Base-by-base conservation (phyloP, 2,329 filamentous ascomycete species). In the Microsporum ferrugineum region DNA sequence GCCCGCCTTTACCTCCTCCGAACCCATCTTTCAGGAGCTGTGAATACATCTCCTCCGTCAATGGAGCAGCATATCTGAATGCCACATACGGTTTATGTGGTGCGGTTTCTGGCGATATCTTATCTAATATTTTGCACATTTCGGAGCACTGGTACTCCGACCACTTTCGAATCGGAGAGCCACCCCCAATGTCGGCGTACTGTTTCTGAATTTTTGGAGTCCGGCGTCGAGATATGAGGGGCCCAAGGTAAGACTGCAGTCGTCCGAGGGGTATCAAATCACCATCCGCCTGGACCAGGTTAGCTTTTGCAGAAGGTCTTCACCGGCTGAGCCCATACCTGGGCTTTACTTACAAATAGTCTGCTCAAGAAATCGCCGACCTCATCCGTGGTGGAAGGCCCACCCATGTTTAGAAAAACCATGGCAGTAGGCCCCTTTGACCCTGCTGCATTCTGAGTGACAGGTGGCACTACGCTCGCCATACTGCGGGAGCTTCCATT, bases 331-430 rank as follows among this genome's bases (percentile, higher is more conserved):
- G 14, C n/a, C 7, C n/a, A 14, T 6, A 23, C 27, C 1, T 55
- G 29, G 43, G 17, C 17, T 47, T 49, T 41, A 76, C 88, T 62
- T 82, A 95, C 92, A 77, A 99, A 99, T 67, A 99, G 79, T 68
- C 91, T 85, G 73, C 88, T 94, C 56, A 99, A 78, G 71, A 97
- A 99, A 74, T 87, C 85, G 68, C 87, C 86, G 39, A 99, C 94
- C 77, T 99, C 91, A 66, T 86, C 84, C 3, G 87, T 88, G 2
- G 88, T 96, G 0, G 89, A 88, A 2, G 94, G 94, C 0, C 94
- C 94, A 63, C 94, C 94, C 94, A 99, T 99, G 76, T 99, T 99
- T 77, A 99, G 84, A 71, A 99, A 96, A 12, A 99, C 94, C 85
- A 99, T 97, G 49, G 94, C 94, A 3, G 94, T 99, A 5, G 91